phyloP scores from a whole-genome alignment of 2,329 filamentous ascomycete species.

The Alternaria novae-zelandiae region DNA sequence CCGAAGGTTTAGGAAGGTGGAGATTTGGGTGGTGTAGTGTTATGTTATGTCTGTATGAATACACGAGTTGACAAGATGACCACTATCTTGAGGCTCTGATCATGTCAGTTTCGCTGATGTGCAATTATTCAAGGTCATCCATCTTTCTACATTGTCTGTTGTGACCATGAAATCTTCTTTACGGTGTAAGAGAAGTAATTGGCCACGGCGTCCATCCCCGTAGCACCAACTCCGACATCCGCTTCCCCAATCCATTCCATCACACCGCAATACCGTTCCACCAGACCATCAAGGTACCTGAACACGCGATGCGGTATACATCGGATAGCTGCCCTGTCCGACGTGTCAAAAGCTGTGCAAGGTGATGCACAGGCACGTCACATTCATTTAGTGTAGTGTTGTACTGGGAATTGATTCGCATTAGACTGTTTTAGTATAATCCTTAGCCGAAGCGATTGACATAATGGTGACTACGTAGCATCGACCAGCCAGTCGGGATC shows the following conservation, averaged over 20 bases:
- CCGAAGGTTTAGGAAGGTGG: slow-evolving; percentile 47
- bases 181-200: not conserved
- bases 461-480: slow-evolving; percentile 5
- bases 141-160: not conserved
- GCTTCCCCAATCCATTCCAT: not conserved
- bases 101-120: not conserved
- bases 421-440: not conserved
- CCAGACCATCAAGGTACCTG: slow-evolving; percentile 7
- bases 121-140: not conserved
- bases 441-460: not conserved
- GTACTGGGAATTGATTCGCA: not conserved
- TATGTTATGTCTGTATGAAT: slow-evolving; percentile 1
- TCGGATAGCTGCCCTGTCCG: not conserved
- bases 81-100: not conserved
- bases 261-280: not conserved
- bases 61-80: not conserved
- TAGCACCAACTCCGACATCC: not conserved
- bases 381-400: not conserved
- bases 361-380: not conserved
- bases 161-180: not conserved
- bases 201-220: not conserved
- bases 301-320: not conserved
- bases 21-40: not conserved
- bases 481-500: slow-evolving; percentile 67
- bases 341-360: not conserved